These are phyloP conservation scores for Arthrobotrys iridis DNA, from an alignment of 2,329 filamentous ascomycete genomes.

Conservation along the genomic window DNA sequence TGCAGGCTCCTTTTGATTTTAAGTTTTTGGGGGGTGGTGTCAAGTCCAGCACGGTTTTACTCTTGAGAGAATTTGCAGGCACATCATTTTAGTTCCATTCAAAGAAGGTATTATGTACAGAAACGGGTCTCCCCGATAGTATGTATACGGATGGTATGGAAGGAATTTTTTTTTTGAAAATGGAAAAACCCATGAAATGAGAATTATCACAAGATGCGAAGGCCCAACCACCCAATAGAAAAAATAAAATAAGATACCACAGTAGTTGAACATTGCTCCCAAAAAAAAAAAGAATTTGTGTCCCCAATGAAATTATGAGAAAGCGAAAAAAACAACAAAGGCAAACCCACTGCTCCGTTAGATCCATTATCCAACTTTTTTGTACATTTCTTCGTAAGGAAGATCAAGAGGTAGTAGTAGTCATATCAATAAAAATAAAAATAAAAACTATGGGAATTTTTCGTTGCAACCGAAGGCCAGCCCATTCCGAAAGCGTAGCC, in stretches of 20 bases:
- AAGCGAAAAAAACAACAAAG: conserved; percentile 3
- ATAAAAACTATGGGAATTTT: conserved; percentile 17
- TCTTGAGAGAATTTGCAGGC: not conserved
- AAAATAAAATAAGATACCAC: not conserved
- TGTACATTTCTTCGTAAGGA: conserved; percentile 27
- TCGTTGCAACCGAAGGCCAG: conserved; percentile 39
- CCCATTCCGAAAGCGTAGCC: conserved; percentile 21
- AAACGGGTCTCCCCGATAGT: conserved; percentile 5
- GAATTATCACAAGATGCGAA: not conserved
- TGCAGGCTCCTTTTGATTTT: no score
- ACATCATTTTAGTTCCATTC: conserved; percentile 7
- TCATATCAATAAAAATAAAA: no score
- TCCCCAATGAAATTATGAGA: conserved; percentile 8
- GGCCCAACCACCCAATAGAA: conserved; percentile 1
- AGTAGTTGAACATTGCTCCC: not conserved
- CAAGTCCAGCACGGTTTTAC: no score
- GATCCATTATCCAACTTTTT: conserved; percentile 41
- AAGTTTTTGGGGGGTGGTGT: no score
- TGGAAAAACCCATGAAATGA: conserved; percentile 9
- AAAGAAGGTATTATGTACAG: conserved; percentile 11
- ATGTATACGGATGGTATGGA: conserved; percentile 8
- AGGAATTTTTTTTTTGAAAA: not conserved
- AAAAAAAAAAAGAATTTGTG: conserved; percentile 14
- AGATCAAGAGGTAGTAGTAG: not conserved
- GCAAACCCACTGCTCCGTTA: conserved; percentile 22